Evolutionary conservation across 2,329 filamentous ascomycete genomes (phyloP), one percentile per base, ranked within the genome.

Genomic region (Sporothrix schenckii): DNA sequence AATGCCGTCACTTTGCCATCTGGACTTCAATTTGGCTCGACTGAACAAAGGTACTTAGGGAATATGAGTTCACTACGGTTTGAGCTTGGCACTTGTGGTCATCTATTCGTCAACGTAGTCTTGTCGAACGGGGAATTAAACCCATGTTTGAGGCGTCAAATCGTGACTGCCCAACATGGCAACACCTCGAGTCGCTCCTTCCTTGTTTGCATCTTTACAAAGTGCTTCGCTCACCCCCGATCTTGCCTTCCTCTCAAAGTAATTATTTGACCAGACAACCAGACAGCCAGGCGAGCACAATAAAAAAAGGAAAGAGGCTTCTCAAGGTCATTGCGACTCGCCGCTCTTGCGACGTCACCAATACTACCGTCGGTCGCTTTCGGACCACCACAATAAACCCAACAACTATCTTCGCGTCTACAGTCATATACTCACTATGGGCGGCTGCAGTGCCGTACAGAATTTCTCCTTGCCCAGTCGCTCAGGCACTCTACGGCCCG

Each of bases 391-490:
- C n/a, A 68, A 68, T 14, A 53, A 34, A 21, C 3, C 3, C 21
- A 16, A 24, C 19, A 66, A 14, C 19, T 9, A 21, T 34, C 34
- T 5, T 7, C n/a, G 34, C 34, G 34, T 34, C 34, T 21, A 54
- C 30, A 19, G 34, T n/a, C 44, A 19, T 11, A 34, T 30, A 41
- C 7, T 3, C 19, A 47, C 13, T 49, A 73, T 73, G 72, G 60
- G 66, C 27, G 66, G 66, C 68, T 30, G 39, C 27, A 52, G 44
- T 3, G 68, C 66, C 2, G 71, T 73, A 49, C 71, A 73, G 13
- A 73, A 72, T 56, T 73, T 73, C 16, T 73, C 72, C 4, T 68
- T 73, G 34, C 72, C 72, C 6, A 68, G 68, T 27, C 70, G 70
- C 24, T 39, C 58, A 0, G 66, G 68, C 41, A 58, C 67, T 30